phyloP scores from a whole-genome alignment of 768 basidiomycete species.

The Podaxis mareebaensis region DNA sequence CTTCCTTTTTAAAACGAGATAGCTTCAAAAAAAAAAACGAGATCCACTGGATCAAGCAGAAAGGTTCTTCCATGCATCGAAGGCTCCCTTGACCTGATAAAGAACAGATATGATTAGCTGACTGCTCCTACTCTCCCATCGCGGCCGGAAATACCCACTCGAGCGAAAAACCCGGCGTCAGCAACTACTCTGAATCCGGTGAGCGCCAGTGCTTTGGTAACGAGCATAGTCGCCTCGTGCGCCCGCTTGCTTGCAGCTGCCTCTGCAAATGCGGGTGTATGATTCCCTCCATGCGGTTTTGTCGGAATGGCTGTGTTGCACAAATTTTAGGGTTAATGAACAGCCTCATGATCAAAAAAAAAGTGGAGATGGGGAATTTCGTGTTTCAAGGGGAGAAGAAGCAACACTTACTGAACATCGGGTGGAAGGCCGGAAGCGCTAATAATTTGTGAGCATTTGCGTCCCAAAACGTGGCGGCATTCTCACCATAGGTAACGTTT shows the following conservation, averaged over 20 bases:
- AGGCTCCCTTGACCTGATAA: conserved; percentile 26
- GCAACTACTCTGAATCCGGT: conserved; percentile 60
- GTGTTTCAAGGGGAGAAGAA: conserved; percentile 11
- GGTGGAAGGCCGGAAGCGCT: conserved; percentile 68
- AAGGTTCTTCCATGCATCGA: conserved; percentile 18
- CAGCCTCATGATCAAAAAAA: background rate
- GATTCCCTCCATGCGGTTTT: conserved; percentile 68
- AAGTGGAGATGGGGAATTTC: conserved; percentile 25
- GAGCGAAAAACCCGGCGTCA: conserved; percentile 55
- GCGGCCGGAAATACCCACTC: conserved; percentile 38
- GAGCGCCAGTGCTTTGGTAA: conserved; percentile 62
- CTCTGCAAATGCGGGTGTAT: conserved; percentile 65
- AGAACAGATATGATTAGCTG: background rate
- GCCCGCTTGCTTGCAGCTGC: conserved; percentile 63
- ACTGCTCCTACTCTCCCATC: background rate
- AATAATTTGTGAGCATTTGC: conserved; percentile 7
- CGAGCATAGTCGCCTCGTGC: conserved; percentile 56
- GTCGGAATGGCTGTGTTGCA: conserved; percentile 65
- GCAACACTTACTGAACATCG: conserved; percentile 49
- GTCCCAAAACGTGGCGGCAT: background rate
- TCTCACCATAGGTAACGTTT: conserved; percentile 67
- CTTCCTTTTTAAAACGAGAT: background rate
- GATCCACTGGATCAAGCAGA: background rate
- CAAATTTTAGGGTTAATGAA: background rate
- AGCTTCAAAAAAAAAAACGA: background rate